Percentiles rank a stretch among this genome's conserved stretches.
These are phyloP conservation scores for Lecanosticta acicola DNA, from an alignment of 2,329 filamentous ascomycete genomes.

Conservation along the genomic window DNA sequence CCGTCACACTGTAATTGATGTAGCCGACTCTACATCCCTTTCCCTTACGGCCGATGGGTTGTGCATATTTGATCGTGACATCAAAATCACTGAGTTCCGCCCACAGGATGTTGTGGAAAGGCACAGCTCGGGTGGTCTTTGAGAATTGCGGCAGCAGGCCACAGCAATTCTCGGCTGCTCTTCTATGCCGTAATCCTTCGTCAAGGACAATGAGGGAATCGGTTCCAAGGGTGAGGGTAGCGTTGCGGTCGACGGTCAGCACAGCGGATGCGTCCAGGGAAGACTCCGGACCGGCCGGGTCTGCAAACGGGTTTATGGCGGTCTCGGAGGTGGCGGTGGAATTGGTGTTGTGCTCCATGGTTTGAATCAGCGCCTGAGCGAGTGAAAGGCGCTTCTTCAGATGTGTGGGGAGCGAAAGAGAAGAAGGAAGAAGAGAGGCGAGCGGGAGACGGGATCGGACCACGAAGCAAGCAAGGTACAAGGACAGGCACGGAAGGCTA, in stretches of 20 bases:
- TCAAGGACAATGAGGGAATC: conserved; percentile 59
- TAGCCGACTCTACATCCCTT: conserved; percentile 55
- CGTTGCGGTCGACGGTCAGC: conserved; percentile 49
- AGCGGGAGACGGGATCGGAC: too few species aligned
- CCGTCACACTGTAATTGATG: conserved; percentile 55
- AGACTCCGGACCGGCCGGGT: conserved; percentile 24
- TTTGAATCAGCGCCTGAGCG: conserved; percentile 5
- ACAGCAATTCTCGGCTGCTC: conserved; percentile 50
- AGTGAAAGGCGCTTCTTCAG: conserved; percentile 8
- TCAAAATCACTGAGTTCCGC: conserved; percentile 57
- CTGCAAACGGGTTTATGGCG: conserved; percentile 27
- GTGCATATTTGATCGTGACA: conserved; percentile 68
- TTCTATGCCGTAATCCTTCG: conserved; percentile 46
- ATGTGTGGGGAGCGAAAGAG: neutral
- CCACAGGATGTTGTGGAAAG: conserved; percentile 81
- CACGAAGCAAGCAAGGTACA: neutral
- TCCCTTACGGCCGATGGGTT: conserved; percentile 48
- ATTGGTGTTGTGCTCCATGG: neutral
- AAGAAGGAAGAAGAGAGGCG: neutral
- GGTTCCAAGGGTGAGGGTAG: conserved; percentile 55
- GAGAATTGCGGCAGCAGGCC: conserved; percentile 44
- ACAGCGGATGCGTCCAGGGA: conserved; percentile 16
- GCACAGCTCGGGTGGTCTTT: conserved; percentile 55
- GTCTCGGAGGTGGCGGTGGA: neutral
- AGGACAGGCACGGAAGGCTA: neutral